Percentiles rank a stretch among this genome's conserved stretches.
phyloP scores from a whole-genome alignment of 208 protist species.

The Crithidia fasciculata region DNA sequence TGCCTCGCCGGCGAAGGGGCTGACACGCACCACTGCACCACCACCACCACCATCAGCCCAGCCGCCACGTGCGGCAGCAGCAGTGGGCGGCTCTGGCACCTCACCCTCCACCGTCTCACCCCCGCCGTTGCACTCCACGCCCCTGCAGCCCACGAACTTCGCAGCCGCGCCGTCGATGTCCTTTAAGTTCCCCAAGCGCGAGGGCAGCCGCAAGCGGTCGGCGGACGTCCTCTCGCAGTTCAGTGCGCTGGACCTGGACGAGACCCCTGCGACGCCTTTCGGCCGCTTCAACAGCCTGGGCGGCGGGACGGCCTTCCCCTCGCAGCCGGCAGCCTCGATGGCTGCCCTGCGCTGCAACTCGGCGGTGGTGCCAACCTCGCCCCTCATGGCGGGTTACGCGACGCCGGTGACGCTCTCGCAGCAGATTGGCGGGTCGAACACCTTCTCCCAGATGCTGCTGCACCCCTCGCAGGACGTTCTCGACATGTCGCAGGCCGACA shows the following conservation, averaged over 20 bases:
- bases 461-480: conserved; percentile 48
- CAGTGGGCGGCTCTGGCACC: too few species aligned
- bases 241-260: conserved; percentile 73
- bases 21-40: neutral
- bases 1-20: conserved; percentile 8
- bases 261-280: conserved; percentile 34
- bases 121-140: neutral
- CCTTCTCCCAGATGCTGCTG: conserved; percentile 42
- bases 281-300: conserved; percentile 17
- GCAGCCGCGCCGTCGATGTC: conserved; percentile 1
- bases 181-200: conserved; percentile 47
- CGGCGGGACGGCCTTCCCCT: conserved; percentile 21
- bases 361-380: conserved; percentile 19
- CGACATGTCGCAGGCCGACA: conserved; percentile 85
- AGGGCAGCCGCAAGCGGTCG: conserved; percentile 63
- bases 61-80: neutral
- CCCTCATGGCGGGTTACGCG: conserved; percentile 33
- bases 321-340: conserved; percentile 31
- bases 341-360: neutral
- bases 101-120: too few species aligned
- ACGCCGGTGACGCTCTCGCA: conserved; percentile 44
- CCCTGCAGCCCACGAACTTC: neutral
- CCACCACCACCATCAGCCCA: neutral
- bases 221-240: conserved; percentile 70
- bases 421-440: conserved; percentile 31